Conservation (phyloP, 768 basidiomycete species). For the Leccinum disarticulatum region DNA sequence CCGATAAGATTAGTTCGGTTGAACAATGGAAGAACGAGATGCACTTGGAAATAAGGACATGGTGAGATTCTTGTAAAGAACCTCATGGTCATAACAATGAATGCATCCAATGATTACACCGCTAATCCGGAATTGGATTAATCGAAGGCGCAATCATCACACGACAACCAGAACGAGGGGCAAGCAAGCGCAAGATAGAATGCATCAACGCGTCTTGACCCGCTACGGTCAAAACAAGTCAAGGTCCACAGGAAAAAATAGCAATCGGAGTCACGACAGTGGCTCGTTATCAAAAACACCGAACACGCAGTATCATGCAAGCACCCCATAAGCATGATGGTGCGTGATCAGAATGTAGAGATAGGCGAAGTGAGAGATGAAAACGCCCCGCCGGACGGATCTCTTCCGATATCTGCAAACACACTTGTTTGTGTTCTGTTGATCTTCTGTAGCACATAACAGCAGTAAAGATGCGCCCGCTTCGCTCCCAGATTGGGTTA, state of each 20-base stretch:
- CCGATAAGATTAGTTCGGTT: not conserved
- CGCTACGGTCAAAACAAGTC: not conserved
- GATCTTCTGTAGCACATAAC: not conserved
- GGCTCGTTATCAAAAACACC: not conserved
- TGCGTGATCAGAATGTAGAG: not conserved
- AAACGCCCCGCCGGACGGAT: slow-evolving; percentile 23
- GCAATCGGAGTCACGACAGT: not conserved
- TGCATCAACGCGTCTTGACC: not conserved
- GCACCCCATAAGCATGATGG: not conserved
- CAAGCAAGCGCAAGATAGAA: not conserved
- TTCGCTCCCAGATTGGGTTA: not conserved
- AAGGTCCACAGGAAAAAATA: not conserved
- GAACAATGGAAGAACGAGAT: not conserved
- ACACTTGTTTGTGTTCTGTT: not conserved
- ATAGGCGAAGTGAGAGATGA: slow-evolving; percentile 3
- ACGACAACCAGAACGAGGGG: not conserved
- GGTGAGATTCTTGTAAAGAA: not conserved
- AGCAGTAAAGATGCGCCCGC: not conserved
- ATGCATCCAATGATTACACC: not conserved
- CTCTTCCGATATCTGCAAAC: slow-evolving; percentile 19
- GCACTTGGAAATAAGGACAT: not conserved
- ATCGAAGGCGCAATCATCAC: not conserved
- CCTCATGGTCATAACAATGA: not conserved
- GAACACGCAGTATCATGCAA: not conserved
- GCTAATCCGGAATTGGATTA: not conserved